Percentiles rank a stretch among this genome's conserved stretches.
Evolutionary conservation across 768 basidiomycete species (phyloP).

Genomic region (Pisolithus albus): DNA sequence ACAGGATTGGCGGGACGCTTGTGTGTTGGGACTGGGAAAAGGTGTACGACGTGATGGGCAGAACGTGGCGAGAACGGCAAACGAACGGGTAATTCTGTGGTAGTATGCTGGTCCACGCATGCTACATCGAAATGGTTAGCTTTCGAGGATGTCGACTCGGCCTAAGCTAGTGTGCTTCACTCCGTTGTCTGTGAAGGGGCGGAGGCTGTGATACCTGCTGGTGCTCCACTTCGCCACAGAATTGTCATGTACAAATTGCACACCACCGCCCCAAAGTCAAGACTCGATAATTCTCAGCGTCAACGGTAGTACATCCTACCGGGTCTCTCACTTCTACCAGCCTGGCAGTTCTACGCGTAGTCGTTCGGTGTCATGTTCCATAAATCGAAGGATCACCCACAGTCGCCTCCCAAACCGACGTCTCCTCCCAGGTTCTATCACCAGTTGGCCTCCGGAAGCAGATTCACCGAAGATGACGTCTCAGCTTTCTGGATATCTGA

Average conservation of each 20-base stretch:
- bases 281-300: too few species aligned
- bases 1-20: conserved; percentile 13
- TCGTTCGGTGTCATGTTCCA: background rate
- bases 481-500: conserved; percentile 24
- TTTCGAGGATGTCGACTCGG: too few species aligned
- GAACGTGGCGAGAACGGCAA: too few species aligned
- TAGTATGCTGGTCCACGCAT: too few species aligned
- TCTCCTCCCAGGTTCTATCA: background rate
- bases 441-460: conserved; percentile 21
- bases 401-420: background rate
- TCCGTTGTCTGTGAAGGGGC: too few species aligned
- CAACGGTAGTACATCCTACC: background rate
- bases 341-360: background rate
- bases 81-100: too few species aligned
- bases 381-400: background rate
- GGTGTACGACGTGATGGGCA: conserved; percentile 9
- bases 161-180: too few species aligned
- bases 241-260: too few species aligned
- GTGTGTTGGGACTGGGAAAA: conserved; percentile 21
- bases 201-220: too few species aligned
- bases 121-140: too few species aligned
- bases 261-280: too few species aligned
- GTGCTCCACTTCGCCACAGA: too few species aligned
- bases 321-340: background rate
- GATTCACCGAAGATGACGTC: conserved; percentile 20